Base-by-base conservation (phyloP, 2,329 filamentous ascomycete species). In the Alternaria sp. region DNA sequence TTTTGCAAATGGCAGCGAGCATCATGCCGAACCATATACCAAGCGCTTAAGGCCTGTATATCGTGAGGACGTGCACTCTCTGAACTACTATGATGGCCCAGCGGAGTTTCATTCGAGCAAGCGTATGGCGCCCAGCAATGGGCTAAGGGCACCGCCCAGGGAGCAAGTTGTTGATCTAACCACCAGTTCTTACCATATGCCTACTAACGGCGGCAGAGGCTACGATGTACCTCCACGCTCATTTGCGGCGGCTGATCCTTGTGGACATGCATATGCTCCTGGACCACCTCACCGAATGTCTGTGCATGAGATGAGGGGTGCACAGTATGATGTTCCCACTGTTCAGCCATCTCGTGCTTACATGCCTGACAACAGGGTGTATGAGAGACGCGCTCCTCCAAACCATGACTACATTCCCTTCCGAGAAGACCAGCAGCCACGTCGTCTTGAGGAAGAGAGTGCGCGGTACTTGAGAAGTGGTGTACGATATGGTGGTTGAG, bases 81-180 rank as follows among this genome's bases (percentile, higher is more conserved):
- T 46, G 34, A n/a, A 24, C 52, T 46, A 51, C 22, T 52, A 55
- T 41, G 16, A 36, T 26, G 47, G 49, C 18, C 32, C 52, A 59
- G 9, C 46, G 41, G 30, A 61, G 24, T 47, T 39, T 7, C 49
- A 30, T 39, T 30, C 59, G 22, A 46, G 54, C 39, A 64, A 60
- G 22, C 51, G 51, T 28, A 60, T 61, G 59, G 66, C 65, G 51
- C 34, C 46, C 18, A 54, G 54, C 44, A 63, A 48, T 52, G 63
- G 41, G 26, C 54, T 57, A 26, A 32, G 57, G 57, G 58, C 60
- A 34, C 59, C 61, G 38, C 64, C 61, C 24, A 57, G 61, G 22
- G 58, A 64, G 43, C 61, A 68, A 24, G 39, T 64, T n/a, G 44
- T 69, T 68, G 65, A 74, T 64, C 54, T 75, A 65, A 74, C 67